These are phyloP conservation scores for Warburgia ugandensis DNA, from an alignment of 164 flowering plant species.

Conservation along the genomic window DNA sequence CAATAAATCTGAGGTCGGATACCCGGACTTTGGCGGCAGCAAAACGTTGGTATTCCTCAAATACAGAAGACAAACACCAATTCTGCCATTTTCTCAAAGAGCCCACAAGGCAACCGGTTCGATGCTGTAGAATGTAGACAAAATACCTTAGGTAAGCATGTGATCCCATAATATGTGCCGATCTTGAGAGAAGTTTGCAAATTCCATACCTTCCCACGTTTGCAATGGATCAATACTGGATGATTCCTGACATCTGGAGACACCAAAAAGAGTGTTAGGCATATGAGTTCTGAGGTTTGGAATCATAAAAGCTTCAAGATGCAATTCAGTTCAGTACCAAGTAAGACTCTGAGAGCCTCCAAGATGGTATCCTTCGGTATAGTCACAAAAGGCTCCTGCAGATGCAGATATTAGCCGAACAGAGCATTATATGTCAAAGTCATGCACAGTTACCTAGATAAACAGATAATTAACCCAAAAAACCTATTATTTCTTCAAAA, in stretches of 20 bases:
- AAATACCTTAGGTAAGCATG: not conserved
- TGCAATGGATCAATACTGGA: constrained; percentile 68
- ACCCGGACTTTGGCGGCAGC: constrained; percentile 56
- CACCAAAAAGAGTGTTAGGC: not conserved
- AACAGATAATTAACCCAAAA: too few species aligned
- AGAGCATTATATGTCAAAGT: too few species aligned
- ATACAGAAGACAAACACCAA: constrained; percentile 59
- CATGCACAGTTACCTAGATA: too few species aligned
- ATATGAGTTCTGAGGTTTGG: too few species aligned
- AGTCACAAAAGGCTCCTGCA: constrained; percentile 41
- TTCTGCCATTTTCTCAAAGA: constrained; percentile 70
- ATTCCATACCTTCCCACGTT: constrained; percentile 60
- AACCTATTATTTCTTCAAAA: too few species aligned
- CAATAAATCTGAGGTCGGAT: constrained; percentile 53
- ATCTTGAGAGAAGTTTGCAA: too few species aligned
- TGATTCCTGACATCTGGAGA: constrained; percentile 52
- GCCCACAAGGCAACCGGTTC: constrained; percentile 70
- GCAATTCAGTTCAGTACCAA: constrained; percentile 36
- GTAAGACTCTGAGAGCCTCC: constrained; percentile 52
- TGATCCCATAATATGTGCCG: too few species aligned
- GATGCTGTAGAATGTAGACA: constrained; percentile 39
- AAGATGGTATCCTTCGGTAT: constrained; percentile 41
- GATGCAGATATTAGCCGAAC: constrained; percentile 11
- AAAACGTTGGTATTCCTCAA: constrained; percentile 62
- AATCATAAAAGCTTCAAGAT: too few species aligned